Evolutionary conservation across 768 basidiomycete genomes (phyloP).

Genomic region (Lyophyllum atratum): DNA sequence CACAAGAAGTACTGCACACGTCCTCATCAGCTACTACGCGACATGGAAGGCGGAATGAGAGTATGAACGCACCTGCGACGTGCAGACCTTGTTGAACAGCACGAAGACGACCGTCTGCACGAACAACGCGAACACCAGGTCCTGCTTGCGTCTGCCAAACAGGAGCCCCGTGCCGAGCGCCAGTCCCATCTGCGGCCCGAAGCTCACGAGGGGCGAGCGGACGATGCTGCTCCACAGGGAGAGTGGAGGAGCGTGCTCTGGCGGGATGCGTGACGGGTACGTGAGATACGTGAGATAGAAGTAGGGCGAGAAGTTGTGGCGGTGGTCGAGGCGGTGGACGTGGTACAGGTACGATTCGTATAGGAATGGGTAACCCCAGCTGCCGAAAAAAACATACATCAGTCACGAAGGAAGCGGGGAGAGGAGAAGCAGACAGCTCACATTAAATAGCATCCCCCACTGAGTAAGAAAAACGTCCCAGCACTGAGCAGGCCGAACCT

Average conservation of each 20-base stretch:
- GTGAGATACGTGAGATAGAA: constrained; percentile 94
- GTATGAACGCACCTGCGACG: constrained; percentile 70
- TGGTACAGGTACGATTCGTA: constrained; percentile 95
- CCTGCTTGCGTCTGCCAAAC: constrained; percentile 55
- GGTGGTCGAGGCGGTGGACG: constrained; percentile 86
- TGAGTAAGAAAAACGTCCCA: constrained; percentile 64
- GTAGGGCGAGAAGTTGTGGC: constrained; percentile 98
- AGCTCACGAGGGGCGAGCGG: constrained; percentile 78
- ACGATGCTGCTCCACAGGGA: constrained; percentile 45
- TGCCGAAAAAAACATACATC: constrained; percentile 29
- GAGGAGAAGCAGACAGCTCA: constrained; percentile 35
- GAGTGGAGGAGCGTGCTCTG: constrained; percentile 17
- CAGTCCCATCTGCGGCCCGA: constrained; percentile 80
- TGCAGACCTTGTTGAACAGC: constrained; percentile 98
- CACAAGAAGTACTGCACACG: constrained; percentile 87
- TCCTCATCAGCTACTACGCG: background rate
- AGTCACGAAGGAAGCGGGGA: background rate
- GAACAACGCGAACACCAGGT: constrained; percentile 86
- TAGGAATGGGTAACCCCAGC: constrained; percentile 94
- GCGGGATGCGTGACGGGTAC: constrained; percentile 49
- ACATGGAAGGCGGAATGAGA: background rate
- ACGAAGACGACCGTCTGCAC: constrained; percentile 90
- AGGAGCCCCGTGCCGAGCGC: constrained; percentile 73
- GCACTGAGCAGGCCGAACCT: constrained; percentile 73
- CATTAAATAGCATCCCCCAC: constrained; percentile 71